phyloP scores from a whole-genome alignment of 495 filamentous ascomycete species.

The Extremus antarcticus region DNA sequence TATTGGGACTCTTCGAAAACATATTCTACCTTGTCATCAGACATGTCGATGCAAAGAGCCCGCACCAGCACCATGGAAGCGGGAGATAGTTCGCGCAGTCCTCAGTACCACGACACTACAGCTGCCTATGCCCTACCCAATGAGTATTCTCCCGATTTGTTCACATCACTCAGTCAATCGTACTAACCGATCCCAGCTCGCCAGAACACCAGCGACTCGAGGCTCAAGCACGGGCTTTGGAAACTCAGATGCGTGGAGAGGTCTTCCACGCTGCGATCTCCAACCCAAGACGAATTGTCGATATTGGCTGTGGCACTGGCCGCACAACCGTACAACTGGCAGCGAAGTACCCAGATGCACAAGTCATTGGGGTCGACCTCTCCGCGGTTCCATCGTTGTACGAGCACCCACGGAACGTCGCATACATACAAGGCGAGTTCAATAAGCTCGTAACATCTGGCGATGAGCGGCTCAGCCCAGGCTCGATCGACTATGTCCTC shows the following conservation, averaged over 20 bases:
- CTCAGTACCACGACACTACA: background rate
- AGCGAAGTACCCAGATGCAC: background rate
- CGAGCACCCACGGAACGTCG: background rate
- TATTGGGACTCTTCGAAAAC: no score
- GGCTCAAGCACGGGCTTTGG: background rate
- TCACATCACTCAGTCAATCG: background rate
- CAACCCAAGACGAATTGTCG: background rate
- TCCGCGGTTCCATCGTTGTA: background rate
- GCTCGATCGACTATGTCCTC: conserved; percentile 4
- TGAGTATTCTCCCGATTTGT: background rate
- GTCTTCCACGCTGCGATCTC: background rate
- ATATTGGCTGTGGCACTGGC: conserved; percentile 4
- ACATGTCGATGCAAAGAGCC: no score
- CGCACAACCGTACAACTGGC: background rate
- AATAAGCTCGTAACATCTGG: background rate
- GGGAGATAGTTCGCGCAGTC: background rate
- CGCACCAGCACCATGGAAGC: background rate
- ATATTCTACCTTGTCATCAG: no score
- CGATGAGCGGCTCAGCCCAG: conserved; percentile 1
- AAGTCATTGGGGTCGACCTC: conserved; percentile 1
- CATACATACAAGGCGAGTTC: conserved; percentile 1
- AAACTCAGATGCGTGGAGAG: background rate
- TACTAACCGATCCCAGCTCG: background rate
- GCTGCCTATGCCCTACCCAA: conserved; percentile 2
- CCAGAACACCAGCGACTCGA: conserved; percentile 3